phyloP scores from a whole-genome alignment of 192 early-diverging fungal species.

The Coemansia sp. region DNA sequence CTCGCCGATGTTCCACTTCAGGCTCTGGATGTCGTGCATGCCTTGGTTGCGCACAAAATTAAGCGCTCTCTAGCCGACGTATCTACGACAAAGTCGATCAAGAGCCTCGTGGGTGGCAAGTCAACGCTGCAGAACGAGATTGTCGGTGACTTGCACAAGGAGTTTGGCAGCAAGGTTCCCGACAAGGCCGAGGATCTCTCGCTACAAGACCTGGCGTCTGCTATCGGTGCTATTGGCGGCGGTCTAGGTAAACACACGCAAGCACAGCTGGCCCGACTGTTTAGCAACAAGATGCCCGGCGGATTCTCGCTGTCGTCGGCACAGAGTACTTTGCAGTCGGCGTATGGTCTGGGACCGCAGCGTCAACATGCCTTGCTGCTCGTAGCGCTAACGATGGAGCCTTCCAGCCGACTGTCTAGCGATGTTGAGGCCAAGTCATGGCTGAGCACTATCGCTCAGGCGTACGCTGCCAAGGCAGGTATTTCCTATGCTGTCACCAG shows the following conservation, averaged over 20 bases:
- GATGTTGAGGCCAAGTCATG: constrained; percentile 18
- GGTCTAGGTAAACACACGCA: constrained; percentile 78
- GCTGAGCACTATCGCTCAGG: constrained; percentile 75
- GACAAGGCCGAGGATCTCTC: constrained; percentile 93
- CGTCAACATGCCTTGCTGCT: constrained; percentile 80
- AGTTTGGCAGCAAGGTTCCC: constrained; percentile 82
- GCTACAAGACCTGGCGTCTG: constrained; percentile 74
- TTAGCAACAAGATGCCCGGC: constrained; percentile 91
- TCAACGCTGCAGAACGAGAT: constrained; percentile 97
- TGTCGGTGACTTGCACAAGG: constrained; percentile 90
- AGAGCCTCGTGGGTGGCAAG: constrained; percentile 87
- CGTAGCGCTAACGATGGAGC: constrained; percentile 82
- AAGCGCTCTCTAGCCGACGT: constrained; percentile 81
- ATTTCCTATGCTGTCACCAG: constrained; percentile 56
- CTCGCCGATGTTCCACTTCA: constrained; percentile 73
- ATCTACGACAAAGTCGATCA: constrained; percentile 62
- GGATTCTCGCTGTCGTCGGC: constrained; percentile 82
- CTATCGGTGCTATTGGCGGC: constrained; percentile 63
- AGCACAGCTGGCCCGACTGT: constrained; percentile 74
- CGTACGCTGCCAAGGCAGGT: constrained; percentile 76
- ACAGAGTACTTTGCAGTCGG: constrained; percentile 66
- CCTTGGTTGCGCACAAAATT: constrained; percentile 83
- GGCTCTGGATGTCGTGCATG: constrained; percentile 74
- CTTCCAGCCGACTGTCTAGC: constrained; percentile 69
- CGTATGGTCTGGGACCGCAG: constrained; percentile 80